Evolutionary conservation across 331 rosid species (phyloP).

Genomic region (Spiraea crenata): DNA sequence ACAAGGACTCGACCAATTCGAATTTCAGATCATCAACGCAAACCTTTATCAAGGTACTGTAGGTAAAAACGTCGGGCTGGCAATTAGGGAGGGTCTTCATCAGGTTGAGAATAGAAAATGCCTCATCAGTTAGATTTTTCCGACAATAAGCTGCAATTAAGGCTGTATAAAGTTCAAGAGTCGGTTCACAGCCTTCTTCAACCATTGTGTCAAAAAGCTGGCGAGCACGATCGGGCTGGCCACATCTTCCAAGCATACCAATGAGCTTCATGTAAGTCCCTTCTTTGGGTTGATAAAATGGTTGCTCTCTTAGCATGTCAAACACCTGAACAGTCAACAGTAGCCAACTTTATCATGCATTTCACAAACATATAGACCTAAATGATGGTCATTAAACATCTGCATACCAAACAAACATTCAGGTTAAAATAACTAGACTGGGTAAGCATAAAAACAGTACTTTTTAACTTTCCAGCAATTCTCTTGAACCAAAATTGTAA

Average conservation of each 20-base stretch:
- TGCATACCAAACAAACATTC: neutral
- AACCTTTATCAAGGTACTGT: constrained; percentile 72
- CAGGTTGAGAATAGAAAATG: constrained; percentile 52
- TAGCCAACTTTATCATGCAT: neutral
- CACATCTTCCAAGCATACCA: constrained; percentile 77
- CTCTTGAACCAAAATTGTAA: neutral
- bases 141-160: constrained; percentile 79
- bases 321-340: constrained; percentile 49
- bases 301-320: constrained; percentile 86
- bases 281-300: constrained; percentile 88
- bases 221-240: constrained; percentile 71
- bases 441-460: neutral
- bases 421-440: neutral
- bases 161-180: constrained; percentile 78
- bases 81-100: constrained; percentile 79
- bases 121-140: constrained; percentile 63
- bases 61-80: constrained; percentile 93
- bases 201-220: constrained; percentile 72
- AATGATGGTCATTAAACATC: neutral
- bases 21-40: constrained; percentile 69
- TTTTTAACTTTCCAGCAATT: neutral
- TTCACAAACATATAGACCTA: neutral
- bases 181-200: constrained; percentile 73
- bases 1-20: constrained; percentile 66
- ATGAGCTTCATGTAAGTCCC: constrained; percentile 94